Evolutionary conservation across 2,329 filamentous ascomycete species (phyloP), one percentile per base, ranked within the genome.

Genomic region (Ophiosphaerella herpotricha): DNA sequence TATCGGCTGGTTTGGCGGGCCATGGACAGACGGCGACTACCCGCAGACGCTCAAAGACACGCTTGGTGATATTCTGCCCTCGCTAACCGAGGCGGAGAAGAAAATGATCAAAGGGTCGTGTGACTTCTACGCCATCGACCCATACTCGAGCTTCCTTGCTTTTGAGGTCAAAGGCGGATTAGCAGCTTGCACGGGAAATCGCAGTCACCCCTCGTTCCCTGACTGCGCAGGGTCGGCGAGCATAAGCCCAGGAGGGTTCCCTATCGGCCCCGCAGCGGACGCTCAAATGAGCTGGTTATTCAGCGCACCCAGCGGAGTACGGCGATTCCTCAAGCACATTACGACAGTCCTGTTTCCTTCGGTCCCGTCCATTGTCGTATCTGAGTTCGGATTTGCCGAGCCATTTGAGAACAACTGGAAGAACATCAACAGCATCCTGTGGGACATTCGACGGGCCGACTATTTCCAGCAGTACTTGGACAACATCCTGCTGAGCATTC

Each of bases 1-100:
- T 43, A 64, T 75, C 18, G 76, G 76, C 5, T 78, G 75, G 76
- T 79, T 78, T 48, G 73, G 73, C 14, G 76, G 75, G 2, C 72
- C 74, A n/a, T 80, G 76, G 77, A 72, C 72, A 5, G 74, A 78
- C 47, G 73, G 75, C 32, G 75, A 77, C 54, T 77, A 77, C 46
- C 74, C 74, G 0, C 55, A 68, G 38, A 66, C 61, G 4, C 60
- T 77, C 16, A 75, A 73, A 46, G 67, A 71, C 7, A 76, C 75
- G 2, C 65, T 77, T 1, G 74, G 74, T 11, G 68, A 74, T 41
- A 52, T 76, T 0, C 58, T 77, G 2, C 74, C 75, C 0, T 61
- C 57, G 23, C 66, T 75, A 23, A 75, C 73, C 0, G 53, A 70
- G 11, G 64, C 68, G 11, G 72, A 77, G 43, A 77, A 77, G 48